Conservation (phyloP, 2,329 filamentous ascomycete genomes). For the Phialocephala subalpina region DNA sequence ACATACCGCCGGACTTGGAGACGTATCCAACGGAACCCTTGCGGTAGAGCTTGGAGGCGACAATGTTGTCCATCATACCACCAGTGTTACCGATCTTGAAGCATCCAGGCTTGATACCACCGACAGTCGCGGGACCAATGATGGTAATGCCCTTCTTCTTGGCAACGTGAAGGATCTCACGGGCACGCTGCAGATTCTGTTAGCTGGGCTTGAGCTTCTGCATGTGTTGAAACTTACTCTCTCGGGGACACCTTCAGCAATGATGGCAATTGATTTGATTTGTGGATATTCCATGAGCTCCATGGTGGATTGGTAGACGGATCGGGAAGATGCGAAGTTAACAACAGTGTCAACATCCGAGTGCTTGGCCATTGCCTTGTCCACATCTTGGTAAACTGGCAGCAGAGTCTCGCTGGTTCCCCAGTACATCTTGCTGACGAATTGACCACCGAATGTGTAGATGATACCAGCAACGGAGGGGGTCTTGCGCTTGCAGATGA, state of each 20-base stretch:
- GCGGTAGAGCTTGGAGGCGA: slow-evolving; percentile 99
- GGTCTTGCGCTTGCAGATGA: slow-evolving; percentile 98
- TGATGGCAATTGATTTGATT: slow-evolving; percentile 98
- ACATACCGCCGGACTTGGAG: slow-evolving; percentile 99
- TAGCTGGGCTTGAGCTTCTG: slow-evolving; percentile 33
- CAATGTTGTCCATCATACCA: slow-evolving; percentile 99
- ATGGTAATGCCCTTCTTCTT: slow-evolving; percentile 99
- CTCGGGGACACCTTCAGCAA: slow-evolving; percentile 98
- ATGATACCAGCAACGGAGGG: slow-evolving; percentile 99
- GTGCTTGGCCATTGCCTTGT: slow-evolving; percentile 96
- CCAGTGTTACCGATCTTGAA: slow-evolving; percentile 99
- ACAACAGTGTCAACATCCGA: slow-evolving; percentile 96
- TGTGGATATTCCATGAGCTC: slow-evolving; percentile 97
- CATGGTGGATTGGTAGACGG: slow-evolving; percentile 98
- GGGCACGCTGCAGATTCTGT: slow-evolving; percentile 73
- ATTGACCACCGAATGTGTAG: slow-evolving; percentile 99
- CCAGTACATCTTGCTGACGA: slow-evolving; percentile 99
- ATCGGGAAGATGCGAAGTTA: slow-evolving; percentile 99
- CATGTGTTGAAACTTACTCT: slow-evolving; percentile 70
- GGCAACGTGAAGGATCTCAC: slow-evolving; percentile 96
- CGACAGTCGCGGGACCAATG: slow-evolving; percentile 96
- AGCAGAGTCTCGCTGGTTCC: slow-evolving; percentile 98
- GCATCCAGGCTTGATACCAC: slow-evolving; percentile 98
- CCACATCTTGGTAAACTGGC: slow-evolving; percentile 94
- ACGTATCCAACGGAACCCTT: slow-evolving; percentile 99